Evolutionary conservation across 1,139 yeast species (phyloP).

Genomic region (Pichia sp.): DNA sequence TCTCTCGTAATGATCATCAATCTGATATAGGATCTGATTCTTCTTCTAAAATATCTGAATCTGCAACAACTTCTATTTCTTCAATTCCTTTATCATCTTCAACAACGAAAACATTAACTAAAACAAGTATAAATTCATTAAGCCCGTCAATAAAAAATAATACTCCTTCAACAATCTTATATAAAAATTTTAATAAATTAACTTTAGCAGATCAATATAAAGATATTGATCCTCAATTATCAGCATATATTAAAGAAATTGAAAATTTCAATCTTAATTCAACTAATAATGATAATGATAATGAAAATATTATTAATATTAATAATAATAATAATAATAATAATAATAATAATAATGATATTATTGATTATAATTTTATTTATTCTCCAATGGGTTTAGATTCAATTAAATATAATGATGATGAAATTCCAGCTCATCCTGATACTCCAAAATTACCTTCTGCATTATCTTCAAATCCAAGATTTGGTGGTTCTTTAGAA

Average conservation of each 20-base stretch:
- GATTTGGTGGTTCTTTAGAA: constrained; percentile 25
- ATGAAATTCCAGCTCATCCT: constrained; percentile 45
- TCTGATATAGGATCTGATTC: too few relatives aligned
- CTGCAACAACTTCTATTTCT: background rate
- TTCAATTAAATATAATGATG: constrained; percentile 28
- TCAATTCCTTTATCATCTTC: background rate
- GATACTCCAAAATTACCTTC: constrained; percentile 41
- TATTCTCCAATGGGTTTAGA: constrained; percentile 24
- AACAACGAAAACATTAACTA: background rate
- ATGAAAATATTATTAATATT: background rate
- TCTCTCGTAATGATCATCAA: too few relatives aligned
- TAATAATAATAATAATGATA: constrained; percentile 12
- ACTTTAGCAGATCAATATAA: constrained; percentile 21
- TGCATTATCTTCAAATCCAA: constrained; percentile 33
- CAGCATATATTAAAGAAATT: constrained; percentile 44
- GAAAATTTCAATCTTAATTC: constrained; percentile 28
- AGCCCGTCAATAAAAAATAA: background rate
- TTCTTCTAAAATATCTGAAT: background rate
- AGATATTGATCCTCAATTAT: constrained; percentile 47
- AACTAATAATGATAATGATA: constrained; percentile 14
- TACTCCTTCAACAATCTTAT: background rate
- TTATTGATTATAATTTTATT: constrained; percentile 13
- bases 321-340: background rate
- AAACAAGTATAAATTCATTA: background rate
- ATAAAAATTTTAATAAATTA: background rate